A percentile compares a stretch with the other conserved stretches of the same genome.
These are phyloP conservation scores for Vanilla planifolia DNA, from an alignment of 106 monocot species.

Conservation along the genomic window DNA sequence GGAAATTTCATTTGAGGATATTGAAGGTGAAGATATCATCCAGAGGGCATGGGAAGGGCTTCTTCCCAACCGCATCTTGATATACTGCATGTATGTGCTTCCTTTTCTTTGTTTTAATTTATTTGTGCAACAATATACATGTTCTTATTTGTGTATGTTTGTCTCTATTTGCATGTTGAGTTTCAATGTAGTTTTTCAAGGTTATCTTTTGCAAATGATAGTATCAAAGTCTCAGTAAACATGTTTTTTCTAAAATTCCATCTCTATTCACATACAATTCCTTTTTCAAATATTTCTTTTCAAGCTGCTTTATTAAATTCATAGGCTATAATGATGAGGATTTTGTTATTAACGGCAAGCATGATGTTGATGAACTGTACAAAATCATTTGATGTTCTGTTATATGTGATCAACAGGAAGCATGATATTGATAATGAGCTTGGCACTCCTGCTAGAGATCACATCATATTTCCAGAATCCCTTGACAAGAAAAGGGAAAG, in stretches of 20 bases:
- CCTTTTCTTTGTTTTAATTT: background rate
- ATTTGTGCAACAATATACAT: too few relatives aligned
- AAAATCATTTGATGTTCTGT: too few relatives aligned
- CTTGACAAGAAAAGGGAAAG: constrained; percentile 18
- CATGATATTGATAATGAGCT: constrained; percentile 54
- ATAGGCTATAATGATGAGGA: too few relatives aligned
- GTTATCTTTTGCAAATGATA: too few relatives aligned
- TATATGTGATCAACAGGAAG: too few relatives aligned
- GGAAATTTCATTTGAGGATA: constrained; percentile 46
- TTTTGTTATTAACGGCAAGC: too few relatives aligned
- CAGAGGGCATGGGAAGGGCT: constrained; percentile 80
- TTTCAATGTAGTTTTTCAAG: background rate
- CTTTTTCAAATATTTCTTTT: too few relatives aligned
- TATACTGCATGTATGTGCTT: constrained; percentile 68
- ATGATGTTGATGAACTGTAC: too few relatives aligned
- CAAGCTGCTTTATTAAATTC: too few relatives aligned
- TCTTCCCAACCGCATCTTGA: constrained; percentile 70
- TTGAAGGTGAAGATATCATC: constrained; percentile 29
- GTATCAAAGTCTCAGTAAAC: too few relatives aligned
- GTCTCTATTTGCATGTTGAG: background rate
- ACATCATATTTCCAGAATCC: constrained; percentile 46
- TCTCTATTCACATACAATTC: too few relatives aligned
- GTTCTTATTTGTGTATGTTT: background rate
- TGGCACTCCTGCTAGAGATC: constrained; percentile 61
- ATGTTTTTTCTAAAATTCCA: too few relatives aligned